A percentile compares a stretch with the other conserved stretches of the same genome.
phyloP scores from a whole-genome alignment of 352 stramenopile species.

The Saprolegnia parasitica region DNA sequence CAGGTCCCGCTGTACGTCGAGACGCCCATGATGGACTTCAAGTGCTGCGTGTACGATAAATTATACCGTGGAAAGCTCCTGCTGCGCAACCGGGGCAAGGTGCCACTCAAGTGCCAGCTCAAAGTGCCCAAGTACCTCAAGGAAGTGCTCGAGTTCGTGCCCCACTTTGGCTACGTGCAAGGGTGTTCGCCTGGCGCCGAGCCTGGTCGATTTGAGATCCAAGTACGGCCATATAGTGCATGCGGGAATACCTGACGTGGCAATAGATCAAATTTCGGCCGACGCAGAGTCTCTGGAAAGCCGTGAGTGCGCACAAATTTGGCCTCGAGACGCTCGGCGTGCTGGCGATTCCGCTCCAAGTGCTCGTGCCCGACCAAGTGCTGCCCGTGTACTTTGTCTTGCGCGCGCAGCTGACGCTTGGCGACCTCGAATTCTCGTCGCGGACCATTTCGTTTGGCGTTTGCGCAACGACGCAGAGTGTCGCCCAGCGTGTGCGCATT shows the following conservation, averaged over 20 bases:
- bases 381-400: constrained; percentile 59
- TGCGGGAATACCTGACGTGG: neutral
- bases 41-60: constrained; percentile 81
- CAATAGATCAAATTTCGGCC: constrained; percentile 61
- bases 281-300: constrained; percentile 41
- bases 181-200: constrained; percentile 26
- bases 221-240: constrained; percentile 27
- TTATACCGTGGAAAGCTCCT: constrained; percentile 79
- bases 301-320: constrained; percentile 42
- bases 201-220: constrained; percentile 53
- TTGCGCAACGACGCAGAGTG: constrained; percentile 49
- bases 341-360: constrained; percentile 42
- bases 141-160: constrained; percentile 70
- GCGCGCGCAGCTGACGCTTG: constrained; percentile 34
- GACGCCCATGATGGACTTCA: constrained; percentile 56
- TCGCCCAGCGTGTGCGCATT: constrained; percentile 36
- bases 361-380: constrained; percentile 62
- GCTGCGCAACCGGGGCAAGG: constrained; percentile 83
- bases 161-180: constrained; percentile 85
- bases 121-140: constrained; percentile 59
- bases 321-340: constrained; percentile 39
- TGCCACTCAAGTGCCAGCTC: constrained; percentile 77
- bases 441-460: constrained; percentile 46
- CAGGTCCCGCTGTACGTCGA: constrained; percentile 42
- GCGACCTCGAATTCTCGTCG: constrained; percentile 34